Base-by-base conservation (phyloP, 306 rosid genomes). In the Psophocarpus tetragonolobus region DNA sequence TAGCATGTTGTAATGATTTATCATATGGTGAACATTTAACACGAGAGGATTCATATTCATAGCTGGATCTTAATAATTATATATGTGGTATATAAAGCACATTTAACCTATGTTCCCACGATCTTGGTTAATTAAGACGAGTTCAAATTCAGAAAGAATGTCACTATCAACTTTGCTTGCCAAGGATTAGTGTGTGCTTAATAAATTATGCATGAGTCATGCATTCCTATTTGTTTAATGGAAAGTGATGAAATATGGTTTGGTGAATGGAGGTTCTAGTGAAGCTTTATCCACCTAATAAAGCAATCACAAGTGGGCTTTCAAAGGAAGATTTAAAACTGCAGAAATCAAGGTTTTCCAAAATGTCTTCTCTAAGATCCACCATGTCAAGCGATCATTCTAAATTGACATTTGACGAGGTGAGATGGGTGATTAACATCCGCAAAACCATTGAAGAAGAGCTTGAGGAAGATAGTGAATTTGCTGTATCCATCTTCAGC, bases 371-470 rank as follows among this genome's bases (percentile, higher is more conserved):
- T 39, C 57, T 76, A 23, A 72, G 73, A 71, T n/a, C 66, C 45
- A 47, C 87, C 4, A 29, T 62, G 73, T 79, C 89, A 21, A 71
- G 71, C 54, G 79, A 64, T 60, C 78, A 47, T 41, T 57, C 82
- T 1, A 86, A 71, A 35, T 68, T 88, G 23, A 53, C 33, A 57
- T 86, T 85, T 75, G 94, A 91, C 62, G 98, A 91, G 78, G 70
- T 15, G 0, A 38, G 58, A 71, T 93, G 97, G 96, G 88, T 91
- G 33, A 87, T 81, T 66, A 85, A 88, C 45, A 85, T 93, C 48
- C 73, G 93, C 0, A 85, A 66, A 79, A 86, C 90, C 33, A 85
- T 93, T 0, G 93, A 90, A 56, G 91, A 88, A 74, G 91, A 86
- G 53, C 14, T 66, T 3, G 96, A 91, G n/a, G 87, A 91, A 0